These are phyloP conservation scores for Imleria badia DNA, from an alignment of 768 basidiomycete genomes.

Conservation along the genomic window DNA sequence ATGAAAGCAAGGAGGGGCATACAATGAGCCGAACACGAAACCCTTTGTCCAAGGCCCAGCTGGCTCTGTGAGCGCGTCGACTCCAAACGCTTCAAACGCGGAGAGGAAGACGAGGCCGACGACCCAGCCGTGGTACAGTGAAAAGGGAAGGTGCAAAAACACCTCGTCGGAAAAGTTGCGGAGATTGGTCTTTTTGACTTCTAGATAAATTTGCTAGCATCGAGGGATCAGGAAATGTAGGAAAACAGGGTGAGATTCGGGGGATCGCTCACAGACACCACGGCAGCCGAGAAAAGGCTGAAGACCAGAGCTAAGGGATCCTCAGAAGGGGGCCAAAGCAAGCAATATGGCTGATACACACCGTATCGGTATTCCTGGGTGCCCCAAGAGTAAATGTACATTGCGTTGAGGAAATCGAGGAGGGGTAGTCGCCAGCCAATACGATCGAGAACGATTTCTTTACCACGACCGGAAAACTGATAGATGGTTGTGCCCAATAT, in stretches of 20 bases:
- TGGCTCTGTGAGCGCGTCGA: conserved; percentile 48
- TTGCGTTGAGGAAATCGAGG: conserved; percentile 60
- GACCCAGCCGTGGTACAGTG: conserved; percentile 64
- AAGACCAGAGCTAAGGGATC: conserved; percentile 36
- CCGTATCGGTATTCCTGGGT: conserved; percentile 46
- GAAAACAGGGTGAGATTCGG: background rate
- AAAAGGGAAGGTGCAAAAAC: conserved; percentile 74
- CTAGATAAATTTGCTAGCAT: conserved; percentile 58
- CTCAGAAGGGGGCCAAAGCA: conserved; percentile 7
- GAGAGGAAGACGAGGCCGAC: conserved; percentile 53
- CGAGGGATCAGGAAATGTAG: background rate
- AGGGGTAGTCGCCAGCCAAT: conserved; percentile 68
- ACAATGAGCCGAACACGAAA: conserved; percentile 61
- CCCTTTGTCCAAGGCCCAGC: conserved; percentile 61
- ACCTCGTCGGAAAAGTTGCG: conserved; percentile 54
- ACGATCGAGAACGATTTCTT: conserved; percentile 57
- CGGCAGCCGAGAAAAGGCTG: conserved; percentile 45
- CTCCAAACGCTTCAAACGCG: conserved; percentile 62
- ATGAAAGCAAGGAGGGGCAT: conserved; percentile 6
- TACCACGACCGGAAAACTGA: conserved; percentile 55
- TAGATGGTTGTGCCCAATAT: conserved; percentile 65
- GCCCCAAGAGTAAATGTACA: conserved; percentile 64
- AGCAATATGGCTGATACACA: conserved; percentile 21
- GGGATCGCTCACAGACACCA: conserved; percentile 43
- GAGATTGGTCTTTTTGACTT: conserved; percentile 56